A percentile compares a stretch with the other conserved stretches of the same genome.
Evolutionary conservation across 164 flowering plant species (phyloP).

Genomic region (Magnolia officinalis): DNA sequence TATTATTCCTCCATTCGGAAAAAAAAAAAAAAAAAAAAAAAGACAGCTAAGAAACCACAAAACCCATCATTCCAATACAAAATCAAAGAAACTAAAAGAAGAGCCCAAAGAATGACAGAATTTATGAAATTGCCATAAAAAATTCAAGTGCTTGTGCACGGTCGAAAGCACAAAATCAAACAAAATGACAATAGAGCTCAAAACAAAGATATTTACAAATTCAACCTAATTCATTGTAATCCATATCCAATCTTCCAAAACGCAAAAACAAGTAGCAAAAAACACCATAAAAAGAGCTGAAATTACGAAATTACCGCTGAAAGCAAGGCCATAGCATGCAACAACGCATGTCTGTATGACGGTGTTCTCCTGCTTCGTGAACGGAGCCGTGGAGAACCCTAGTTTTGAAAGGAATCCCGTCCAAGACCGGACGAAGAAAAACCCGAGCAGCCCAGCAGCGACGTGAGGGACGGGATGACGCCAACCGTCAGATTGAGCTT

Average conservation of each 20-base stretch:
- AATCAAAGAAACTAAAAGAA: too few species aligned
- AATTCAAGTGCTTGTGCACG: too few species aligned
- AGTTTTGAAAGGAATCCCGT: slow-evolving; percentile 50
- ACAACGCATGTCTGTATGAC: slow-evolving; percentile 94
- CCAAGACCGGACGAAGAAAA: slow-evolving; percentile 84
- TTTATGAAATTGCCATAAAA: too few species aligned
- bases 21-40: too few species aligned
- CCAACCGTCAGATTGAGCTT: slow-evolving; percentile 91
- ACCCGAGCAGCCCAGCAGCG: slow-evolving; percentile 82
- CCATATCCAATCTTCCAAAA: neutral
- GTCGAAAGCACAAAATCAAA: too few species aligned
- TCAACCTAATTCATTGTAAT: neutral
- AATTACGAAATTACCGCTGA: slow-evolving; percentile 47
- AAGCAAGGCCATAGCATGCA: slow-evolving; percentile 90
- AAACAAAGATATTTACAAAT: neutral
- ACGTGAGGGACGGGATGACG: slow-evolving; percentile 78
- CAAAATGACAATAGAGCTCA: too few species aligned
- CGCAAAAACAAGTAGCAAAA: neutral
- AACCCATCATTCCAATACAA: too few species aligned
- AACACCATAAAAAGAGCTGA: neutral
- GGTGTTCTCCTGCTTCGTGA: slow-evolving; percentile 85
- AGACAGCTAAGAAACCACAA: too few species aligned
- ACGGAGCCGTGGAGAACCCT: slow-evolving; percentile 52
- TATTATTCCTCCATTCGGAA: too few species aligned
- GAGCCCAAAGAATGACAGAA: too few species aligned